Base-by-base conservation (phyloP, 2,329 filamentous ascomycete genomes). In the Gyromitra esculenta region DNA sequence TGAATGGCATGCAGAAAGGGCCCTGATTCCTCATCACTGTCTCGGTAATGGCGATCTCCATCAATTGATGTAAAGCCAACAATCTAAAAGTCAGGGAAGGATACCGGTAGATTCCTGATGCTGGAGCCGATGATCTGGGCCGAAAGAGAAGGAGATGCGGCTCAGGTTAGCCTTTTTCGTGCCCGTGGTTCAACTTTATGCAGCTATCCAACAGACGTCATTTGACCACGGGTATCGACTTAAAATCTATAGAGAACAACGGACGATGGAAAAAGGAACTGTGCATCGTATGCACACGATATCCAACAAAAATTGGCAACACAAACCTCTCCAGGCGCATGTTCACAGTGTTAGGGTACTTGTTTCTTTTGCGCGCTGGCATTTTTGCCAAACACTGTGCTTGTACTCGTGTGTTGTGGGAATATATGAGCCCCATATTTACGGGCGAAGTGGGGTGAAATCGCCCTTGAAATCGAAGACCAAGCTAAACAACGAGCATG, bases 181-280 rank as follows among this genome's bases (percentile, higher is more conserved):
- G 72, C 50, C 66, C 66, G 66, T 71, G 72, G 72, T 75, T 75
- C 65, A 70, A 39, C 59, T 37, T 65, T 52, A 73, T 73, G 70
- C 62, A 66, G 62, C 60, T 37, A 60, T 67, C 43, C 41, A 43
- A 25, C 11, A 59, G 41, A 64, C 59, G 72, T 71, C 66, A 71
- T 71, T 64, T 43, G 70, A 41, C 48, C 63, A 43, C 56, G 72
- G 72, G 31, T 67, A 73, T 73, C 60, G 60, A 54, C 15, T 41
- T 64, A 7, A 45, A 41, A 45, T 64, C 67, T 73, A 52, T 21
- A 57, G 39, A 63, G 60, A 70, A 62, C 41, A 62, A 50, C 41
- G 67, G 67, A 31, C 45, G 45, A 43, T 25, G 43, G 56, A n/a
- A 59, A 65, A 73, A 73, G 70, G 62, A 66, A 59, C n/a, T 59